These are phyloP conservation scores for Podospora didyma DNA, from an alignment of 495 filamentous ascomycete species.

Conservation along the genomic window DNA sequence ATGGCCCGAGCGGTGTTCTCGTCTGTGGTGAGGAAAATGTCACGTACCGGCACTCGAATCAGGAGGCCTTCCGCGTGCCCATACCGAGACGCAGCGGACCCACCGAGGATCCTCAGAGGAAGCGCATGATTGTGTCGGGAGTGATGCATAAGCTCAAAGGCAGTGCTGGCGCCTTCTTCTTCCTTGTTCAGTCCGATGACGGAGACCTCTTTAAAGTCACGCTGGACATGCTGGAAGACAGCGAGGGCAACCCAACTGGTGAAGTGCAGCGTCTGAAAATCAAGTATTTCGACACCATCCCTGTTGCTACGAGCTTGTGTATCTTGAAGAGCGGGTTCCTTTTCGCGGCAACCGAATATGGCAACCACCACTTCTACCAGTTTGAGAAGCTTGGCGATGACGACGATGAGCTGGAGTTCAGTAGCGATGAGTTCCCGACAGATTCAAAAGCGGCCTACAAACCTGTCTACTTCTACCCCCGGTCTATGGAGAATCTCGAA, in stretches of 20 bases:
- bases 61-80: slow-evolving; percentile 80
- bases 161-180: slow-evolving; percentile 82
- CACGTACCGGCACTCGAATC: slow-evolving; percentile 91
- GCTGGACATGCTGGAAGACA: slow-evolving; percentile 83
- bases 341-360: slow-evolving; percentile 87
- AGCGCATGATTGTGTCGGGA: slow-evolving; percentile 78
- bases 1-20: slow-evolving; percentile 90
- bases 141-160: slow-evolving; percentile 96
- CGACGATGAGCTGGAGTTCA: slow-evolving; percentile 80
- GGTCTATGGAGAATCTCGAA: slow-evolving; percentile 74
- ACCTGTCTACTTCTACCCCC: slow-evolving; percentile 79
- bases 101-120: slow-evolving; percentile 88
- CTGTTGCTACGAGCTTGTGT: slow-evolving; percentile 76
- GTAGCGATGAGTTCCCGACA: slow-evolving; percentile 74
- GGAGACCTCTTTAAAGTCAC: slow-evolving; percentile 97
- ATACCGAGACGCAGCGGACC: slow-evolving; percentile 82
- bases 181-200: slow-evolving; percentile 91
- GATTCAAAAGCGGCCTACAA: slow-evolving; percentile 64
- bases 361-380: slow-evolving; percentile 93
- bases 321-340: slow-evolving; percentile 96
- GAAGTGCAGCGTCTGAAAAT: slow-evolving; percentile 83
- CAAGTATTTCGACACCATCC: slow-evolving; percentile 97
- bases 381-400: slow-evolving; percentile 98
- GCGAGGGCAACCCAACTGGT: slow-evolving; percentile 68
- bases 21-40: slow-evolving; percentile 94